Evolutionary conservation across 2,329 filamentous ascomycete genomes (phyloP).

Genomic region (Colletotrichum sp.): DNA sequence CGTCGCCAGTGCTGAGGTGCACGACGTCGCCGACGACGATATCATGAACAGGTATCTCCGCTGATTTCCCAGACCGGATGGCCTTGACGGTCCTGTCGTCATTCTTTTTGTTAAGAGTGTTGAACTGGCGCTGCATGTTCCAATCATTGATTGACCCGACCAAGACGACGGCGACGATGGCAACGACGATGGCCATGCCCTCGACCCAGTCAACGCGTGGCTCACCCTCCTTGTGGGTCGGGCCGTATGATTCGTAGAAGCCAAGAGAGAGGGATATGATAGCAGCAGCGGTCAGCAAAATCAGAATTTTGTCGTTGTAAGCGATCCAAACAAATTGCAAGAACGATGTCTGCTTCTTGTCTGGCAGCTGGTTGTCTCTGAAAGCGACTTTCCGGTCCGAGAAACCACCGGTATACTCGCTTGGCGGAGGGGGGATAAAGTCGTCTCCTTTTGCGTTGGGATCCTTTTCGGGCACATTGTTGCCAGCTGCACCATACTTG

Average conservation of each 20-base stretch:
- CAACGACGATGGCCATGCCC: conserved; percentile 65
- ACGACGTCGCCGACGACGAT: conserved; percentile 71
- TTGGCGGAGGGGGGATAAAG: conserved; percentile 13
- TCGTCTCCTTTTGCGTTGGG: conserved; percentile 20
- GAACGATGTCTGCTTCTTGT: conserved; percentile 64
- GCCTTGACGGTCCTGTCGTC: conserved; percentile 67
- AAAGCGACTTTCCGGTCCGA: conserved; percentile 64
- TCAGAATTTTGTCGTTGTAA: conserved; percentile 77
- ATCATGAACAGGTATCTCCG: conserved; percentile 66
- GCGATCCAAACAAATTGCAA: conserved; percentile 69
- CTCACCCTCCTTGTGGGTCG: conserved; percentile 42
- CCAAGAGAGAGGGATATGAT: conserved; percentile 72
- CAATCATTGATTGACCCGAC: conserved; percentile 67
- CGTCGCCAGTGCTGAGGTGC: conserved; percentile 70
- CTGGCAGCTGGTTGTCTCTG: conserved; percentile 63
- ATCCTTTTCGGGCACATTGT: conserved; percentile 31
- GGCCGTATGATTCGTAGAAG: conserved; percentile 68
- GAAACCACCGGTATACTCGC: conserved; percentile 28
- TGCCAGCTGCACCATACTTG: conserved; percentile 36
- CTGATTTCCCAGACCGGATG: conserved; percentile 66
- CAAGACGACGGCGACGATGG: conserved; percentile 65
- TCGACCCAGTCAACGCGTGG: conserved; percentile 65
- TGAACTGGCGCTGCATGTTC: conserved; percentile 67
- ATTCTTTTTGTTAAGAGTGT: conserved; percentile 62
- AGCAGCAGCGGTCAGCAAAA: conserved; percentile 71